Conservation (phyloP, 2,329 filamentous ascomycete genomes). For the Stachybotrys echinatus region DNA sequence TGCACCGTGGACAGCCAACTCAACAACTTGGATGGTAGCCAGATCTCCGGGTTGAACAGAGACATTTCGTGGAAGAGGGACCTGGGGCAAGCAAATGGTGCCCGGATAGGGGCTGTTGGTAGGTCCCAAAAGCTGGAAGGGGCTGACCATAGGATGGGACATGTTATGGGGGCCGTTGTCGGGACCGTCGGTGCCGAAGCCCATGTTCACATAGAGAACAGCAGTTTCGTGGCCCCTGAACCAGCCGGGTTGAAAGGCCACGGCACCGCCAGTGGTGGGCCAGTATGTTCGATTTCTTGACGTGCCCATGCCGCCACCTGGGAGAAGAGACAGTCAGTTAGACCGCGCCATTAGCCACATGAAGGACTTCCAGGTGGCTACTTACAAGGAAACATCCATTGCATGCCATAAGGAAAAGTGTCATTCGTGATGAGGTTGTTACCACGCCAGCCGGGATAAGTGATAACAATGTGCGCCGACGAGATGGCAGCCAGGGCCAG, state of each 20-base stretch:
- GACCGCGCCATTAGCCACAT: no score
- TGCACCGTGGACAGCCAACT: constrained; percentile 77
- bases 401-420: constrained; percentile 82
- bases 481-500: constrained; percentile 43
- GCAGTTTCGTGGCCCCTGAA: constrained; percentile 83
- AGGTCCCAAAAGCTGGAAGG: constrained; percentile 80
- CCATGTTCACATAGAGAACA: constrained; percentile 86
- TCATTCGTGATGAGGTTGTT: constrained; percentile 79
- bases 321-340: constrained; percentile 6
- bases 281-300: constrained; percentile 85
- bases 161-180: constrained; percentile 72
- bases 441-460: constrained; percentile 82
- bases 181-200: constrained; percentile 66
- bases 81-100: constrained; percentile 82
- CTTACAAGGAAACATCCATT: constrained; percentile 94
- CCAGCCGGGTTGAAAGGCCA: constrained; percentile 92
- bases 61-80: constrained; percentile 71
- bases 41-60: constrained; percentile 75
- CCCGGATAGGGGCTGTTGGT: constrained; percentile 81
- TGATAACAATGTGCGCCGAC: constrained; percentile 74
- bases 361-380: constrained; percentile 9
- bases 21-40: constrained; percentile 85
- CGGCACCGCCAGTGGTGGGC: constrained; percentile 81
- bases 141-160: constrained; percentile 73
- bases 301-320: constrained; percentile 77